Conservation (phyloP, 2,329 filamentous ascomycete genomes). For the Sclerotinia borealis region DNA sequence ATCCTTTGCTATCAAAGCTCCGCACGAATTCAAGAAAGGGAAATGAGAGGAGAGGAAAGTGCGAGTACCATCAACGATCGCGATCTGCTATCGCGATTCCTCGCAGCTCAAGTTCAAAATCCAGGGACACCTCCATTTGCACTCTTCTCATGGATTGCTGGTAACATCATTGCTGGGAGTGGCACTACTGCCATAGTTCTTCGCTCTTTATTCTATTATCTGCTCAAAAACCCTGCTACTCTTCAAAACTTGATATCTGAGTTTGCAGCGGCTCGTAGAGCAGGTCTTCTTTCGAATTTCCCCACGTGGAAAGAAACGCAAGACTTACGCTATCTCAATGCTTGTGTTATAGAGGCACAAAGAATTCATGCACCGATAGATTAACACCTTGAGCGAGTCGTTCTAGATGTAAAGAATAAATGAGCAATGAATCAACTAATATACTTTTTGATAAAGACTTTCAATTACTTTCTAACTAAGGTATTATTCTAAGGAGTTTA, state of each 20-base stretch:
- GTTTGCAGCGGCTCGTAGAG: constrained; percentile 8
- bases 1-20: background rate
- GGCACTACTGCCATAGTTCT: constrained; percentile 18
- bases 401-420: constrained; percentile 39
- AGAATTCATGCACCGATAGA: constrained; percentile 43
- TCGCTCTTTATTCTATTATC: constrained; percentile 16
- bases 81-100: background rate
- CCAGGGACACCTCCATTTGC: background rate
- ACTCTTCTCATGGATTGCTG: background rate
- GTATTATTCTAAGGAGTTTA: no score
- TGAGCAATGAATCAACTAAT: no score
- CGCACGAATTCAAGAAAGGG: background rate
- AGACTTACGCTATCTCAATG: constrained; percentile 10
- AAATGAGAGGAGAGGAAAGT: background rate
- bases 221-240: constrained; percentile 13
- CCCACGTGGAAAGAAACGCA: constrained; percentile 8
- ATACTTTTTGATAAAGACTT: no score
- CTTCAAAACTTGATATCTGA: constrained; percentile 14
- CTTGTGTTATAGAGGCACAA: constrained; percentile 31
- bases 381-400: constrained; percentile 41
- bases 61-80: background rate
- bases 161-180: constrained; percentile 6
- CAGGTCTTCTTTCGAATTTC: constrained; percentile 6
- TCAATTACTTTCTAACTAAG: no score
- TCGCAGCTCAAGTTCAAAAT: background rate